A percentile compares a stretch with the other conserved stretches of the same genome.
These are phyloP conservation scores for Talinum fruticosum DNA, from an alignment of 148 eudicot species.

Conservation along the genomic window DNA sequence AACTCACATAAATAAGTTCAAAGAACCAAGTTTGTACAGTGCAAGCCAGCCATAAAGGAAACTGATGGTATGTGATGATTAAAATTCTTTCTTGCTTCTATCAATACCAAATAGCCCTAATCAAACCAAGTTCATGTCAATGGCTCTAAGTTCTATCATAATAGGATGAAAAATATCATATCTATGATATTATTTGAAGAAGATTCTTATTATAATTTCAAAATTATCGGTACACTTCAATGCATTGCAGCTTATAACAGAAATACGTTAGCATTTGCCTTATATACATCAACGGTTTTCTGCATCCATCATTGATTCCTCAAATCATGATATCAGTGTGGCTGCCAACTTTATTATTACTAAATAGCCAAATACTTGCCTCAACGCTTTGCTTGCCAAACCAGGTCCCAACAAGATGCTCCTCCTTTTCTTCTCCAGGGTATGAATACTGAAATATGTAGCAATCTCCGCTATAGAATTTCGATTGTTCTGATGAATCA, in stretches of 20 bases:
- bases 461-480: slow-evolving; percentile 95
- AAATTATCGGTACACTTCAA: background rate
- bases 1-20: background rate
- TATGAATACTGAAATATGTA: slow-evolving; percentile 90
- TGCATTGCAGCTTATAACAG: background rate
- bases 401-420: slow-evolving; percentile 90
- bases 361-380: slow-evolving; percentile 34
- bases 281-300: no score
- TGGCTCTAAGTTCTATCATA: background rate
- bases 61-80: background rate
- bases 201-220: background rate
- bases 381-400: slow-evolving; percentile 84
- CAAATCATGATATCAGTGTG: background rate
- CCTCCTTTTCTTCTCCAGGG: slow-evolving; percentile 85
- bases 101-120: background rate
- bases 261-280: no score
- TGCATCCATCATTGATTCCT: background rate
- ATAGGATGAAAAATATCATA: background rate
- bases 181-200: background rate
- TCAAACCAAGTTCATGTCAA: background rate
- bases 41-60: slow-evolving; percentile 2
- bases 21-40: background rate
- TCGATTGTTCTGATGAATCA: slow-evolving; percentile 64
- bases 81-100: background rate
- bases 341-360: background rate